A percentile compares a stretch with the other conserved stretches of the same genome.
Evolutionary conservation across 148 eudicot species (phyloP).

Genomic region (Pharnaceum exiguum): DNA sequence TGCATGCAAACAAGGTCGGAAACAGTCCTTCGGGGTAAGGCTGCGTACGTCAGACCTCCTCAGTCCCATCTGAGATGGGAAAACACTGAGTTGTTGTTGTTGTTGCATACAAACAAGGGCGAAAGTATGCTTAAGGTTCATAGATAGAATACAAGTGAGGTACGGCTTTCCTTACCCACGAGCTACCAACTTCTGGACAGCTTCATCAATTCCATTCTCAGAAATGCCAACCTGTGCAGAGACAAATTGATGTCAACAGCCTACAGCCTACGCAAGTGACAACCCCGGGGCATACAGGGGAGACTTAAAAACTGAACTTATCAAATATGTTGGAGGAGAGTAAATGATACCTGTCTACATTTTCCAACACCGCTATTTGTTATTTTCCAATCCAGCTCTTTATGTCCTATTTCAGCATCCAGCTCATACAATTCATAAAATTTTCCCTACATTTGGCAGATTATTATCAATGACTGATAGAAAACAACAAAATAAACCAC

Average conservation of each 20-base stretch:
- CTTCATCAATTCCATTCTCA: constrained; percentile 94
- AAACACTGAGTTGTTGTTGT: no score
- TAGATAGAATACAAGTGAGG: not conserved
- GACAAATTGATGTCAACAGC: not conserved
- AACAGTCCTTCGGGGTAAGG: no score
- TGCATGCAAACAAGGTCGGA: no score
- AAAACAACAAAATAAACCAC: no score
- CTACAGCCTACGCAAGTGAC: not conserved
- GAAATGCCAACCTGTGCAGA: constrained; percentile 81
- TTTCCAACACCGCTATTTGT: constrained; percentile 95
- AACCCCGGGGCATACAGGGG: not conserved
- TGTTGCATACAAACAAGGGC: no score
- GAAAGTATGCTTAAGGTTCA: no score
- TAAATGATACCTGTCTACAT: constrained; percentile 73
- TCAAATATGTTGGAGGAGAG: constrained; percentile 11
- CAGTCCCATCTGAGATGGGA: no score
- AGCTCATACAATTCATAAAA: constrained; percentile 96
- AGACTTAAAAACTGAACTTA: not conserved
- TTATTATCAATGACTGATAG: no score
- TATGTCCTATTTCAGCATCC: constrained; percentile 98
- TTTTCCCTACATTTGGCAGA: constrained; percentile 67
- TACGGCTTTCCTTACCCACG: constrained; percentile 62
- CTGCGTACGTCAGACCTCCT: no score
- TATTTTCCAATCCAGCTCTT: constrained; percentile 96
- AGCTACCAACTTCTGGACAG: constrained; percentile 88